Evolutionary conservation across 2,329 filamentous ascomycete genomes (phyloP), one percentile per base, ranked within the genome.

Genomic region (Plectosphaerella plurivora): DNA sequence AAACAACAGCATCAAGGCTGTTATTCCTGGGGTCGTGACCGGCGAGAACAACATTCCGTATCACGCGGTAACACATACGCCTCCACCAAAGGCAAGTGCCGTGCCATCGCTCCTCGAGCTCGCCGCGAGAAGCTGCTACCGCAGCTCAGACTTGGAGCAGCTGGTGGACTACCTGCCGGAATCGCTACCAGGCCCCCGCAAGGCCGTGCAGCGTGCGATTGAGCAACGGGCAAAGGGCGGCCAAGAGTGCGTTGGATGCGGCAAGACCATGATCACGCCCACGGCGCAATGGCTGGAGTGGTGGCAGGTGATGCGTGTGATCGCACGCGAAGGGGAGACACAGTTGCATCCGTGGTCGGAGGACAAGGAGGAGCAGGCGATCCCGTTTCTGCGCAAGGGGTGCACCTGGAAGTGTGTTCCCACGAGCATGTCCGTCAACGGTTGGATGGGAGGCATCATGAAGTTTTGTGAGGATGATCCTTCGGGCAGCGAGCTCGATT

Each of bases 251-350:
- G 77, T 78, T 1, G 67, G 73, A 0, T 87, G 84, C 60, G 59
- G 65, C 22, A 73, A 74, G 25, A 61, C 63, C 9, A 73, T 79
- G 4, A 67, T 83, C 7, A 68, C 79, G 20, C 78, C 83, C 3
- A 65, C 74, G 4, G 70, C 77, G 0, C 74, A 83, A 60, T 87
- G 84, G 83, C 66, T 87, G 8, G 84, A 87, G 60, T 87, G 83
- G 79, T 82, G 78, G 63, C 72, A 78, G 53, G 51, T 72, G 22
- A 54, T 58, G 22, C 61, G 58, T 12, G 48, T 50, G 6, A 18
- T 18, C n/a, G 7, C 15, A 12, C 12, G 9, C n/a, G 57, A 57
- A 37, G 57, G 59, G 20, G 48, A 51, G 10, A 28, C 48, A 14
- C 20, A 44, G n/a, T 52, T 61, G 51, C 56, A 51, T 22, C 61